Evolutionary conservation across 2,329 filamentous ascomycete genomes (phyloP), one percentile per base, ranked within the genome.

Genomic region (Orbilia quercus): DNA sequence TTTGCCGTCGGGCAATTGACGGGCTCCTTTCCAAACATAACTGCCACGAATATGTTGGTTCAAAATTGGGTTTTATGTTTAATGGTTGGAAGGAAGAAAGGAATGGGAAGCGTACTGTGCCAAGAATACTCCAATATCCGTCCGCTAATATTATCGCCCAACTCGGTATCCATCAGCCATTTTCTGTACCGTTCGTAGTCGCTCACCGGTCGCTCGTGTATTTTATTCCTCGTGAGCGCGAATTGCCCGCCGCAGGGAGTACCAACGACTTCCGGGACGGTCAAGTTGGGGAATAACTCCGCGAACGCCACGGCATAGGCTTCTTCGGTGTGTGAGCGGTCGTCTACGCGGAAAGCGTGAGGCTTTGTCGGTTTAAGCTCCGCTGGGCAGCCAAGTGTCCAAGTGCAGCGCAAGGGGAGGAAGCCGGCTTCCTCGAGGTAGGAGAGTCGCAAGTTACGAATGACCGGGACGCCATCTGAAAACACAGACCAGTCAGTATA

Each of bases 191-290:
- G 82, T 9, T 85, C 77, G 75, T 89, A 90, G 67, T 87, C 85
- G 7, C 81, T 81, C 45, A 79, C 78, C 2, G 85, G 82, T 34
- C 86, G 81, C 50, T 80, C 78, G 9, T 77, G 82, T 28, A 89
- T 82, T 48, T 83, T 83, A 7, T 85, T 82, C 6, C 83, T 80
- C 1, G 85, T 85, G 4, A 89, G 84, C 0, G 85, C 88, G 74
- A 90, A 90, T 79, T 90, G 88, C n/a, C 87, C 86, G 79, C 87
- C 89, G 78, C 87, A 89, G 18, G 86, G 82, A 1, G 84, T 83
- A 1, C 83, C 86, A 7, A 89, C 82, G 14, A 83, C 77, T 0
- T 81, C 20, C 2, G 70, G 70, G 4, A 74, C 53, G 3, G 62
- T 67, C 58, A 59, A 59, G 45, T 74, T 69, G 7, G 70, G 63